These are phyloP conservation scores for Aspergillus novoparasiticus DNA, from an alignment of 2,329 filamentous ascomycete genomes.

Conservation along the genomic window DNA sequence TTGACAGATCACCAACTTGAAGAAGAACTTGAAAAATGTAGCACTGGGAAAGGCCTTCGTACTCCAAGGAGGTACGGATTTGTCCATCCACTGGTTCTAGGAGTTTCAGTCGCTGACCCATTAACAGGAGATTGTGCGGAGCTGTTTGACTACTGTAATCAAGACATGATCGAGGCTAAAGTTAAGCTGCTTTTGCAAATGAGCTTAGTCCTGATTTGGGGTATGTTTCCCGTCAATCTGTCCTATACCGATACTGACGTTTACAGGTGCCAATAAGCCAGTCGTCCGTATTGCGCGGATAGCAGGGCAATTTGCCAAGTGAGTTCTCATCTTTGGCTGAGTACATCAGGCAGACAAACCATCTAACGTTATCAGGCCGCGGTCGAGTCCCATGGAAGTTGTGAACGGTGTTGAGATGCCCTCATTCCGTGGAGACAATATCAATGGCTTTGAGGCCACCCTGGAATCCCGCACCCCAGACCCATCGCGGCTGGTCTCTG, in stretches of 20 bases:
- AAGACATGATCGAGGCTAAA: slow-evolving; percentile 88
- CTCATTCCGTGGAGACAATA: slow-evolving; percentile 91
- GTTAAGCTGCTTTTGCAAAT: slow-evolving; percentile 96
- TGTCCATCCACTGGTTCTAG: not conserved
- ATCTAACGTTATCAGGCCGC: slow-evolving; percentile 53
- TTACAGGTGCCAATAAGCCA: slow-evolving; percentile 62
- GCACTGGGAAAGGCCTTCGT: slow-evolving; percentile 90
- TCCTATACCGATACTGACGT: not conserved
- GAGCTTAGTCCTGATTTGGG: slow-evolving; percentile 94
- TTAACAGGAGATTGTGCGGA: slow-evolving; percentile 77
- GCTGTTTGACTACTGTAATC: slow-evolving; percentile 93
- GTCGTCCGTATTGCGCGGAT: slow-evolving; percentile 94
- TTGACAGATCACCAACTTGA: slow-evolving; percentile 70
- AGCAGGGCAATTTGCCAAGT: slow-evolving; percentile 95
- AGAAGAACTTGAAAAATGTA: slow-evolving; percentile 77
- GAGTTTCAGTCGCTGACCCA: not conserved
- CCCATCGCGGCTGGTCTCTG: slow-evolving; percentile 79
- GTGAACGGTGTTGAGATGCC: slow-evolving; percentile 79
- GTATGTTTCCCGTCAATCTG: slow-evolving; percentile 38
- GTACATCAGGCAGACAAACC: not conserved
- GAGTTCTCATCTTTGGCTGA: slow-evolving; percentile 8
- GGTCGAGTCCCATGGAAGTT: slow-evolving; percentile 83
- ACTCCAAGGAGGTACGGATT: slow-evolving; percentile 73
- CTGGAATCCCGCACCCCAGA: slow-evolving; percentile 77
- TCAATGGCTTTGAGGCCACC: slow-evolving; percentile 76